Percentiles rank a stretch among this genome's conserved stretches.
These are phyloP conservation scores for Talaromyces sp. DNA, from an alignment of 2,329 filamentous ascomycete genomes.

Conservation along the genomic window DNA sequence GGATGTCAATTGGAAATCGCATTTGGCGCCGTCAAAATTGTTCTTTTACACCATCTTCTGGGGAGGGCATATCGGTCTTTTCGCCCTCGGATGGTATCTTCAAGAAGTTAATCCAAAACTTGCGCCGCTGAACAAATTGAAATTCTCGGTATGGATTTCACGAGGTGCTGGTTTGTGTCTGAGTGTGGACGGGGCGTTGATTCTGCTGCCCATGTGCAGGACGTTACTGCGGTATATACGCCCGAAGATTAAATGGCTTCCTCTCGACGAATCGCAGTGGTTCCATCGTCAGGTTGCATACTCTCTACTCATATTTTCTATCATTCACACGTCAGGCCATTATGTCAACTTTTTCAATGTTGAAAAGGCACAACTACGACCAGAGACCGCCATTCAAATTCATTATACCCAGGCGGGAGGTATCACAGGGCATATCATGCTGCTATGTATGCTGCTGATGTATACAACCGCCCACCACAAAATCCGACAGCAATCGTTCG, in stretches of 20 bases:
- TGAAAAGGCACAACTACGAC: constrained; percentile 78
- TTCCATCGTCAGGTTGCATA: constrained; percentile 96
- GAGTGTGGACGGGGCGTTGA: constrained; percentile 79
- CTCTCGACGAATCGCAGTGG: constrained; percentile 95
- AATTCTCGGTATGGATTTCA: constrained; percentile 93
- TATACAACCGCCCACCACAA: constrained; percentile 92
- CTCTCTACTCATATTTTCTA: constrained; percentile 76
- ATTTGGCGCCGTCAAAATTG: constrained; percentile 69
- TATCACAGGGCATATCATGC: constrained; percentile 94
- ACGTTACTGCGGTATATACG: constrained; percentile 81
- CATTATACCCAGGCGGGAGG: constrained; percentile 88
- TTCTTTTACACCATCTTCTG: constrained; percentile 81
- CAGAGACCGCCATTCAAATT: constrained; percentile 78
- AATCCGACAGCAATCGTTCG: constrained; percentile 94
- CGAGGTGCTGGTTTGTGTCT: constrained; percentile 87
- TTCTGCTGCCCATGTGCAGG: constrained; percentile 90
- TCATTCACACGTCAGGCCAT: constrained; percentile 73
- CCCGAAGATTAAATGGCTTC: constrained; percentile 82
- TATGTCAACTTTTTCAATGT: constrained; percentile 99
- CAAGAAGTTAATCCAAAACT: constrained; percentile 69
- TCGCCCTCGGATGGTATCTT: constrained; percentile 81
- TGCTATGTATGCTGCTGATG: constrained; percentile 98
- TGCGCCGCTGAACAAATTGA: constrained; percentile 73
- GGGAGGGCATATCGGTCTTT: constrained; percentile 73
- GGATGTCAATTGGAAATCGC: constrained; percentile 51